Percentiles rank a stretch among this genome's conserved stretches.
Conservation (phyloP, 2,329 filamentous ascomycete genomes). For the Ophiocordyceps camponoti-leonardi region DNA sequence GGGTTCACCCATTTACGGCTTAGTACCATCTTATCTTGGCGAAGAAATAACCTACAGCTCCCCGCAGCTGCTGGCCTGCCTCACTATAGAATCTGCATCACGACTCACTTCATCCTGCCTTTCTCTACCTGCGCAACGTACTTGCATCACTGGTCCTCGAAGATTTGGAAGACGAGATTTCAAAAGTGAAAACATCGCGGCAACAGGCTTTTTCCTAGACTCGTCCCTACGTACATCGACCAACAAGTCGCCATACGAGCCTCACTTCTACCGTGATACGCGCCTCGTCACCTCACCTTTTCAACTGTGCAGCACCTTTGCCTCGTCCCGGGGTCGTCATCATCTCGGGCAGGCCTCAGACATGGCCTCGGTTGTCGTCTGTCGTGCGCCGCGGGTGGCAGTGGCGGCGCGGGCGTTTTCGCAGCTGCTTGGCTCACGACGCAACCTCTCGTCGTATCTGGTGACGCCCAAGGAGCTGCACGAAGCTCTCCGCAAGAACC, state of each 20-base stretch:
- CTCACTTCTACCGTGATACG: not conserved
- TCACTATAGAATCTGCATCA: not conserved
- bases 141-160: not conserved
- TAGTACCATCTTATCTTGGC: not conserved
- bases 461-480: slow-evolving; percentile 71
- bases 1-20: not conserved
- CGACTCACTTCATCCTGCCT: not conserved
- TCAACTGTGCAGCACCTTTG: not conserved
- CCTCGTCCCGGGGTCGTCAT: not conserved
- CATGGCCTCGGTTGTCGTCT: slow-evolving; percentile 25
- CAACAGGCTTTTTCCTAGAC: not conserved
- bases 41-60: not conserved
- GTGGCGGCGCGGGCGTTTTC: not conserved
- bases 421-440: slow-evolving; percentile 10
- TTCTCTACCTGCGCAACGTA: no score
- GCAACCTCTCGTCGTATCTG: slow-evolving; percentile 59
- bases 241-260: not conserved
- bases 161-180: not conserved
- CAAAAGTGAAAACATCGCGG: not conserved
- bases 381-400: slow-evolving; percentile 21
- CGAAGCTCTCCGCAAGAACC: slow-evolving; percentile 67
- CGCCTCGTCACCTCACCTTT: not conserved
- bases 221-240: not conserved
- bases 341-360: not conserved
- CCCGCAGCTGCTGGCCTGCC: not conserved